Conservation (phyloP, 331 rosid species). For the Saraca asoca region DNA sequence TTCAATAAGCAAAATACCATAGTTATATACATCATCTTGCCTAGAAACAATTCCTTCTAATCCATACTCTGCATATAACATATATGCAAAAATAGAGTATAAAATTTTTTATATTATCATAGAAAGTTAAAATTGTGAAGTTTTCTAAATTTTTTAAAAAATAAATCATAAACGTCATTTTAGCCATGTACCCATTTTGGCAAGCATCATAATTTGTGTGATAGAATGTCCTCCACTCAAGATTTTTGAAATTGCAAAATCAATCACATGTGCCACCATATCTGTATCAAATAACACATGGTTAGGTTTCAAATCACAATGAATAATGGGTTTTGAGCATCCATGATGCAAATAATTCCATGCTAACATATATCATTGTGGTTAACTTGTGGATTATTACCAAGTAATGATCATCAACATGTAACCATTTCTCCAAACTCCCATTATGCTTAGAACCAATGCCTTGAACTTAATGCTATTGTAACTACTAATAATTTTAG, state of each 20-base stretch:
- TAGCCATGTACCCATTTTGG: not conserved
- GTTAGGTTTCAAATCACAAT: conserved; percentile 9
- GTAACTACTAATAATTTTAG: not conserved
- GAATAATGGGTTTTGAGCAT: not conserved
- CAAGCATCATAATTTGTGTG: not conserved
- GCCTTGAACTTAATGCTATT: not conserved
- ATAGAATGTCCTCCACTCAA: not conserved
- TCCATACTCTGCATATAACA: not conserved
- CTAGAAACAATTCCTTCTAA: not conserved
- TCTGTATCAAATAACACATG: not conserved
- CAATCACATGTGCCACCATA: not conserved
- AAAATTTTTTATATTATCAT: not conserved
- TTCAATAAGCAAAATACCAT: conserved; percentile 24
- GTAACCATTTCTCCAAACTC: conserved; percentile 1
- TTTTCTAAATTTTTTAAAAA: no score
- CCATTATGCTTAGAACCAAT: conserved; percentile 3
- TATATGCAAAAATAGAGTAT: no score
- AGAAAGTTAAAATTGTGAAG: no score
- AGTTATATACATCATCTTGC: conserved; percentile 26
- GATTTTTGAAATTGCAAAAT: conserved; percentile 2
- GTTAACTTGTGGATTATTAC: not conserved
- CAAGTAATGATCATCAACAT: not conserved
- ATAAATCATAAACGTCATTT: no score
- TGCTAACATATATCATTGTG: conserved; percentile 9
- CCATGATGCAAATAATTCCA: conserved; percentile 3